phyloP scores from a whole-genome alignment of 257 asterid species.

The Catharanthus roseus region DNA sequence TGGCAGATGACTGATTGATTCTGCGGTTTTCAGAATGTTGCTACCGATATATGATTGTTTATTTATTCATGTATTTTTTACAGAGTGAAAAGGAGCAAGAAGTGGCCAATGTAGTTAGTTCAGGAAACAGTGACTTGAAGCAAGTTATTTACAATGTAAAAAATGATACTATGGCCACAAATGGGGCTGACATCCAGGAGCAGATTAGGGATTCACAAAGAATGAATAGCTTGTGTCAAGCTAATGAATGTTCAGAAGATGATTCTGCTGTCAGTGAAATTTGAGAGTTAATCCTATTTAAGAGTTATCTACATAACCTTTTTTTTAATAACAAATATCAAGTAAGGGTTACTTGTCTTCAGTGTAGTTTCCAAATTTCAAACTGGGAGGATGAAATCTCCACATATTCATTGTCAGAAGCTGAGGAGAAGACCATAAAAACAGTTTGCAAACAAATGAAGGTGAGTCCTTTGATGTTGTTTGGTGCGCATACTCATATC shows the following conservation, averaged over 20 bases:
- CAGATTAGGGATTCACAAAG: constrained; percentile 28
- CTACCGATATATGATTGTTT: not conserved
- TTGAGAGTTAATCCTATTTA: constrained; percentile 10
- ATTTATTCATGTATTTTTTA: constrained; percentile 13
- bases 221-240: constrained; percentile 26
- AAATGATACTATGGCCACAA: constrained; percentile 30
- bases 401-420: constrained; percentile 59
- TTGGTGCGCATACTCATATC: not conserved
- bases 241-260: constrained; percentile 63
- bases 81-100: constrained; percentile 49
- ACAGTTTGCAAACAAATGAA: constrained; percentile 51
- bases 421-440: constrained; percentile 61
- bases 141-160: constrained; percentile 25
- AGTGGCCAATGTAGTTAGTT: constrained; percentile 10
- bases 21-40: not conserved
- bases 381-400: constrained; percentile 66
- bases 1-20: not conserved
- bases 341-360: constrained; percentile 14
- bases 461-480: constrained; percentile 29
- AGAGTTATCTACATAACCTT: not conserved
- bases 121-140: constrained; percentile 28
- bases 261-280: constrained; percentile 68
- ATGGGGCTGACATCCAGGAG: constrained; percentile 26
- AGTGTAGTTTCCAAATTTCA: constrained; percentile 56
- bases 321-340: not conserved